Evolutionary conservation across 2,329 filamentous ascomycete species (phyloP), one percentile per base, ranked within the genome.

Genomic region (Monosporascus ibericus): DNA sequence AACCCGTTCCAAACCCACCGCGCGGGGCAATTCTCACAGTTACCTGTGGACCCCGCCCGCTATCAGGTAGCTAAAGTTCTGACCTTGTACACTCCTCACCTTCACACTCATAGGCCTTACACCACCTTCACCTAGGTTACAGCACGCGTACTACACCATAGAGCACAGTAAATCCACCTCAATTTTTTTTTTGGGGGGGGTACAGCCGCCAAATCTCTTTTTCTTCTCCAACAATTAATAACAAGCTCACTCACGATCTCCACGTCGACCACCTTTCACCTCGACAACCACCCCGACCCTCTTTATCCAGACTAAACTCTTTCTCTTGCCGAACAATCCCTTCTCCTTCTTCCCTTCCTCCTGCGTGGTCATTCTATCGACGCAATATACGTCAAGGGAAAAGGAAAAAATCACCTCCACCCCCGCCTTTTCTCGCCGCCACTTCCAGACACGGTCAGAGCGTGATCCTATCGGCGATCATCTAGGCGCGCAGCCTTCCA

Each of bases 401-500:
- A 46, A 46, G n/a, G 11, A 5, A 46, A 46, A 46, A 25, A 20
- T 3, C 22, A 46, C 24, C 14, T 17, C 49, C 24, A 18, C 2
- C 42, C 42, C 42, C 42, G 42, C 42, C 42, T 46, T 46, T 46
- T 22, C 24, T 46, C 11, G n/a, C 49, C 34, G 20, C 58, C 58
- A 51, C 52, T 55, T 59, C 52, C 40, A 42, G 39, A 24, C 39
- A 42, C 39, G 39, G 39, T 24, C 39, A 24, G 39, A 42, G 17
- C 22, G 39, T 42, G 39, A 42, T 42, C 39, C 39, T 42, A 20
- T 20, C 38, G 39, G 30, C 30, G 30, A 53, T 42, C 17, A 24
- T 62, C 56, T 55, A 56, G 55, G 60, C 63, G 55, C 50, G 48
- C 50, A 55, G 48, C 49, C 56, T 52, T 18, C 39, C 18, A 42